phyloP scores from a whole-genome alignment of 768 basidiomycete genomes.

The Saitozyma podzolica region DNA sequence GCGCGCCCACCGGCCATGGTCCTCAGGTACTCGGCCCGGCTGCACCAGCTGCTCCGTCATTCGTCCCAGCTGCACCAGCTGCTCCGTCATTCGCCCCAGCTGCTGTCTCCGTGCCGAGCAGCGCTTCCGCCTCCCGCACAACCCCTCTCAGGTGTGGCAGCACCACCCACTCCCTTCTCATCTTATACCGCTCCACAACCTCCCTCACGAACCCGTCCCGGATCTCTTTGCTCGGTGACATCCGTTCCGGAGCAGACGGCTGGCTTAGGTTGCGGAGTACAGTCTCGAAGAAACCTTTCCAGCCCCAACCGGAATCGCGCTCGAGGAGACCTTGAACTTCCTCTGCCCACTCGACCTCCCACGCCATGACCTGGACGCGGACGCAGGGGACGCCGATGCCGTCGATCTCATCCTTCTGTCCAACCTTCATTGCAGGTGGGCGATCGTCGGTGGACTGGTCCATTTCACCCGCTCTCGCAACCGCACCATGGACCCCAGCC shows the following conservation, averaged over 20 bases:
- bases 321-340: slow-evolving; percentile 47
- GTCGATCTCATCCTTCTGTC: background rate
- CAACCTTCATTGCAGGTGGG: no score
- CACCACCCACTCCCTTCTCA: slow-evolving; percentile 19
- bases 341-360: slow-evolving; percentile 48
- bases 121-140: slow-evolving; percentile 11
- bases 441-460: background rate
- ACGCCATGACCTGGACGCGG: background rate
- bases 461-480: no score
- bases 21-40: no score
- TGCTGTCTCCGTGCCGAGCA: background rate
- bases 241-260: slow-evolving; percentile 8
- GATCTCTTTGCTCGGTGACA: slow-evolving; percentile 12
- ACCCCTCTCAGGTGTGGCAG: slow-evolving; percentile 12
- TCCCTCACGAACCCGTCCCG: slow-evolving; percentile 14
- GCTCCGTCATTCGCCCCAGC: background rate
- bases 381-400: background rate
- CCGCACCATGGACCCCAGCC: background rate
- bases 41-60: background rate
- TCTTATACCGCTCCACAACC: slow-evolving; percentile 16
- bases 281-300: slow-evolving; percentile 45
- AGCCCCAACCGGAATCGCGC: slow-evolving; percentile 49
- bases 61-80: background rate
- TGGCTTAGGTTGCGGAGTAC: slow-evolving; percentile 31
- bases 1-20: no score